Base-by-base conservation (phyloP, 768 basidiomycete genomes). In the Boletus sp. region DNA sequence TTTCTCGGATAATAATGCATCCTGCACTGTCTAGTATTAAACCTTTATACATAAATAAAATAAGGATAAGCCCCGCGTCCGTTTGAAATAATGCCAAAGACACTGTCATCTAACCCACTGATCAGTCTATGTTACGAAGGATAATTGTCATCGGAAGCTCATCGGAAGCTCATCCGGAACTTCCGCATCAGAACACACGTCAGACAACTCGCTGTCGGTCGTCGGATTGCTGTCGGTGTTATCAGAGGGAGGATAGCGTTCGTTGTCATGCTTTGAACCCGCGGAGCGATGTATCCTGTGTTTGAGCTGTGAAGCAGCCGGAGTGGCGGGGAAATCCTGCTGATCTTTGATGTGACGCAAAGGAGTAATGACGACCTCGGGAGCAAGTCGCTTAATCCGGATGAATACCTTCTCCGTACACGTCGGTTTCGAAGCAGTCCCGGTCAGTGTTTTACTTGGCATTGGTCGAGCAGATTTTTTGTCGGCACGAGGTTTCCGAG, bases 401-500 rank as follows among this genome's bases (percentile, higher is more conserved):
- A 69, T 69, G 64, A 47, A 48, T 6, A 70, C 46, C 55, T 68
- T 70, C 61, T 69, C 65, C 55, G 67, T 7, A 52, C 52, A 37
- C 1, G 53, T 49, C 58, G 67, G 50, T 18, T 63, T 67, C 57
- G 63, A 65, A 63, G 56, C 33, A 45, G 67, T 46, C 40, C 57
- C 50, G 15, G 50, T 20, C 18, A 33, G n/a, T 4, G 55, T 48
- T 55, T 65, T 65, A 29, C 52, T 65, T 54, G 64, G 59, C 57
- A 58, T 58, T 41, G 47, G 28, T n/a, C 39, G 61, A 36, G 47
- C 28, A 14, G 55, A 40, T 45, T 60, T 64, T 47, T 59, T 61
- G 41, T 52, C 49, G 40, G 60, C 59, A 54, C 70, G 71, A 61
- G 70, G 59, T 62, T 70, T 73, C 69, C 71, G 70, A 71, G 70